phyloP scores from a whole-genome alignment of 768 basidiomycete genomes.

The Psilocybe cyanescens region DNA sequence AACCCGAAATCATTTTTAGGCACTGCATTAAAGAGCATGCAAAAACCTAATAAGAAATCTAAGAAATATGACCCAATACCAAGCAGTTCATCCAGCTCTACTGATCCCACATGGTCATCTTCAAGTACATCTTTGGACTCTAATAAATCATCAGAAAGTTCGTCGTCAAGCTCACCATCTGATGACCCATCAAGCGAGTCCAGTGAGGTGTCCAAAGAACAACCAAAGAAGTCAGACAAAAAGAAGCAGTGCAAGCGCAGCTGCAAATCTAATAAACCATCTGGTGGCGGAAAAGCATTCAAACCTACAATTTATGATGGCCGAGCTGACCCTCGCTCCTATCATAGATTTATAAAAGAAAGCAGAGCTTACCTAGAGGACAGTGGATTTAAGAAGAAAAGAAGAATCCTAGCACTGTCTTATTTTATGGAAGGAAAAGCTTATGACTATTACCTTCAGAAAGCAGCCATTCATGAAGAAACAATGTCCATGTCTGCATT shows the following conservation, averaged over 20 bases:
- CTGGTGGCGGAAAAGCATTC: not conserved
- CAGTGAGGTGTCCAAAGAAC: not conserved
- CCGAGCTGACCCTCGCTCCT: constrained; percentile 8
- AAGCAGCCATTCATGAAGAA: constrained; percentile 25
- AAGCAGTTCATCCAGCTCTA: not conserved
- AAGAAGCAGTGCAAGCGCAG: not conserved
- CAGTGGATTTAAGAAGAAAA: constrained; percentile 4
- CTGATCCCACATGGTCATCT: not conserved
- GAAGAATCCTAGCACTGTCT: constrained; percentile 7
- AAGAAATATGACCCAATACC: not conserved
- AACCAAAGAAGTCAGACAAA: not conserved
- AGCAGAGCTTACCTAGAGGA: constrained; percentile 12
- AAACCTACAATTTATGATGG: constrained; percentile 15
- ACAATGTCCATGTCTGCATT: constrained; percentile 32
- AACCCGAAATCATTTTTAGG: not conserved
- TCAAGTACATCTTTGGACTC: too few species aligned
- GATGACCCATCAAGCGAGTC: not conserved
- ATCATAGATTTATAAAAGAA: constrained; percentile 19
- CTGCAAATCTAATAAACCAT: not conserved
- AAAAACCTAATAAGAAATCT: not conserved
- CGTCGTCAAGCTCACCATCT: too few species aligned
- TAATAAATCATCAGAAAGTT: not conserved
- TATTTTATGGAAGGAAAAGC: constrained; percentile 14
- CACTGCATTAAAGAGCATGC: not conserved
- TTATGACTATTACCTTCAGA: constrained; percentile 19